Evolutionary conservation across 1,284 basidiomycete genomes (phyloP).

Genomic region (Polyporus tsugae): DNA sequence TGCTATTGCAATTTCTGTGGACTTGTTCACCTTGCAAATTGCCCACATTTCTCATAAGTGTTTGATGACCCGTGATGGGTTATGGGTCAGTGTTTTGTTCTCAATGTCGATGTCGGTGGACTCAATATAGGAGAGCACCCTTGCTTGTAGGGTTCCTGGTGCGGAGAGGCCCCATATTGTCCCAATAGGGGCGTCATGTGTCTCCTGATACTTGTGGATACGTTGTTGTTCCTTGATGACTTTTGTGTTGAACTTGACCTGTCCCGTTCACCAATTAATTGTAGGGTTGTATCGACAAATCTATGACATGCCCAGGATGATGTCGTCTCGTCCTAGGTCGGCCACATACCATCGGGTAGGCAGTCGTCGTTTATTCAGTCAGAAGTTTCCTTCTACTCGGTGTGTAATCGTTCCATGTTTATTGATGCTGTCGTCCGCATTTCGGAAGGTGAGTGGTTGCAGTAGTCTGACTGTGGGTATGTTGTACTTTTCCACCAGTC

Average conservation of each 20-base stretch:
- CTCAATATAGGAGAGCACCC: not conserved
- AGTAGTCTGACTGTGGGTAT: not conserved
- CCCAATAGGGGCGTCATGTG: too few species aligned
- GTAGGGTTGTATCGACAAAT: not conserved
- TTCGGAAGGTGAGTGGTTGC: not conserved
- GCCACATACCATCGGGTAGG: not conserved
- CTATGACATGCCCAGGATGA: not conserved
- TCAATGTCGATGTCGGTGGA: not conserved
- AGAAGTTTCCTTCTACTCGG: not conserved
- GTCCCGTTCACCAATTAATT: too few species aligned
- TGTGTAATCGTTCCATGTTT: not conserved
- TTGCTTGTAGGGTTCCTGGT: not conserved
- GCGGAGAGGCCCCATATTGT: not conserved
- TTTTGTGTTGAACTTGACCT: too few species aligned
- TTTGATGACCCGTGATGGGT: not conserved
- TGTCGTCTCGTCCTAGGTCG: not conserved
- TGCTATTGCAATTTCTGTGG: constrained; percentile 2
- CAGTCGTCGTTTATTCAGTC: not conserved
- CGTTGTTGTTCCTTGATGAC: too few species aligned
- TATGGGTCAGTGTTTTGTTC: not conserved
- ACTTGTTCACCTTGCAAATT: not conserved
- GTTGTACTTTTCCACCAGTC: not conserved
- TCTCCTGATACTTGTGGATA: too few species aligned
- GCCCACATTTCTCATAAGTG: too few species aligned
- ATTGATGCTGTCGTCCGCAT: not conserved